phyloP scores from a whole-genome alignment of 1,284 basidiomycete species.

The Naganishia sp. region DNA sequence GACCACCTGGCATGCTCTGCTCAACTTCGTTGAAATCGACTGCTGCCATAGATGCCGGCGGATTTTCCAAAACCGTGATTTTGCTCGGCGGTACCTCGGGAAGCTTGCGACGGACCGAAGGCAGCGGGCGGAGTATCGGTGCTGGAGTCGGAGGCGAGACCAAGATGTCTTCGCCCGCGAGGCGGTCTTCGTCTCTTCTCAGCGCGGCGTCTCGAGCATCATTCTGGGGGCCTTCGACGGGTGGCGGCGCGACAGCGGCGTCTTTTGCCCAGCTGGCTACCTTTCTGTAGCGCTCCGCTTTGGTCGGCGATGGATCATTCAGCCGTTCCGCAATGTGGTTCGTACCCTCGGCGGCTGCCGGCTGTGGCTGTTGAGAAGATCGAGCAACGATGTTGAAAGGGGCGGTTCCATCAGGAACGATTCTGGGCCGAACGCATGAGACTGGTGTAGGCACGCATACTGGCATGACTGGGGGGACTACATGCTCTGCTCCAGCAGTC shows the following conservation, averaged over 20 bases:
- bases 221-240: conserved; percentile 3
- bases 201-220: conserved; percentile 17
- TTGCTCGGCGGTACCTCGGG: too few species aligned
- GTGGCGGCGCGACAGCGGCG: conserved; percentile 16
- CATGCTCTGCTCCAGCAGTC: not conserved
- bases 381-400: not conserved
- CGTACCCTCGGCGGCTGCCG: not conserved
- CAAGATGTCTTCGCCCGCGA: not conserved
- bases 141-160: not conserved
- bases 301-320: conserved; percentile 12
- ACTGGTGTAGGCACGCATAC: not conserved
- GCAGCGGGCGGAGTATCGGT: not conserved
- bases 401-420: not conserved
- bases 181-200: conserved; percentile 15
- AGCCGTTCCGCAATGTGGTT: not conserved
- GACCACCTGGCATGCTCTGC: too few species aligned
- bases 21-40: too few species aligned
- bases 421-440: too few species aligned
- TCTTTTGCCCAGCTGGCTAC: conserved; percentile 17
- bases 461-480: not conserved
- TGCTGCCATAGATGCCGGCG: too few species aligned
- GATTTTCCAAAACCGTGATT: too few species aligned
- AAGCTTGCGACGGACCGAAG: not conserved
- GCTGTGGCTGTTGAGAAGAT: not conserved
- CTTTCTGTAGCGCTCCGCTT: conserved; percentile 12